Conservation (phyloP, 495 filamentous ascomycete genomes). For the Tuber melanosporum region DNA sequence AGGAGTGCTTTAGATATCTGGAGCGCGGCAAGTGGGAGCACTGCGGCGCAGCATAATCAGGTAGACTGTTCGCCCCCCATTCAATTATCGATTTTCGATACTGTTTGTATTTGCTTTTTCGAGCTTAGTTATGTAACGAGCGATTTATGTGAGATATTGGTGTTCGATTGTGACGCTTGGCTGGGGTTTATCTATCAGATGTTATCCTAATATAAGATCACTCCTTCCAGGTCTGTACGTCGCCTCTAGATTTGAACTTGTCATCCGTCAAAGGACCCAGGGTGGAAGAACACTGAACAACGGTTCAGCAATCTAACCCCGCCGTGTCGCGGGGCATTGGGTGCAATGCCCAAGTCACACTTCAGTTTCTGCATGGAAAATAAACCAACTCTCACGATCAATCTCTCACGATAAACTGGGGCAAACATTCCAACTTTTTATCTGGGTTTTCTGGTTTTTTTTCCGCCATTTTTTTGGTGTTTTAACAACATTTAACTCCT, state of each 20-base stretch:
- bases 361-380: background rate
- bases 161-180: background rate
- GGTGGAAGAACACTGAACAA: background rate
- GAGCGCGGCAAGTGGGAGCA: background rate
- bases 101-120: background rate
- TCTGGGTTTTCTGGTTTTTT: conserved; percentile 3
- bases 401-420: background rate
- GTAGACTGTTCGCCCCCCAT: background rate
- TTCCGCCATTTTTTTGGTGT: background rate
- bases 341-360: background rate
- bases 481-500: background rate
- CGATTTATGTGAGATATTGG: background rate
- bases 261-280: background rate
- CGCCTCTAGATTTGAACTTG: background rate
- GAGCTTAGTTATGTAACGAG: background rate
- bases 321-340: background rate
- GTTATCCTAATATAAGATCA: background rate
- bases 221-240: background rate
- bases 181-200: background rate
- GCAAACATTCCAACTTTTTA: background rate
- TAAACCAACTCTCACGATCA: background rate
- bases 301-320: background rate
- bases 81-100: background rate
- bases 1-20: background rate
- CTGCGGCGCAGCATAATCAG: background rate